Evolutionary conservation across 1,139 yeast species (phyloP), one percentile per base, ranked within the genome.

Genomic region (Blastobotrys petasosporus): DNA sequence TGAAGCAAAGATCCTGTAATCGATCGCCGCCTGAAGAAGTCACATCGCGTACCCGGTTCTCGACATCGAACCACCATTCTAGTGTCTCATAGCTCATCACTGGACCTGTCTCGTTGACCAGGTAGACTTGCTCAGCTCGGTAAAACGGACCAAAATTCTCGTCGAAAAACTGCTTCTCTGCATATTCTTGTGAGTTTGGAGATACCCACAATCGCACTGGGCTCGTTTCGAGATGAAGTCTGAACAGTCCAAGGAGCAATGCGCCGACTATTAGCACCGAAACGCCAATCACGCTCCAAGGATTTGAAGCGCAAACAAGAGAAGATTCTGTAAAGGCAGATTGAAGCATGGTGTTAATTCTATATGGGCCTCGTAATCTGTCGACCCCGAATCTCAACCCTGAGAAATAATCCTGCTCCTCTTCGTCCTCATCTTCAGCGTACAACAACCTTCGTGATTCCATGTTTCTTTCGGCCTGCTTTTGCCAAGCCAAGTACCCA

Each of bases 151-250:
- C 97, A 65, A 92, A 92, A 48, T 79, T 76, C 12, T 74, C 71
- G 60, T 92, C 96, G 60, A 81, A 92, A 56, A 73, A 80, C 45
- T 74, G 69, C 59, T 82, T 81, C 58, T 92, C 82, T 38, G 75
- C 69, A 50, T 74, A 82, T 12, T 88, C 88, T 4, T 76, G 78
- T n/a, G 94, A 85, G 17, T 68, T 61, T 1, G 94, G 82, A 55
- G 94, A 82, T 0, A 92, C 97, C 98, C 98, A 92, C 34, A 92
- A 68, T 51, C 80, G 77, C 1, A 85, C 77, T 0, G 97, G 97
- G 55, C 84, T 72, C 1, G 80, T 80, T 60, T 90, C 97, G 30
- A 90, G 69, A 37, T 78, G 66, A 49, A 82, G 69, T 41, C 67
- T 66, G 7, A 65, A 54, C 42, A 82, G 65, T 6, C 90, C 87